Base-by-base conservation (phyloP, 2,329 filamentous ascomycete species). In the Cladosporium sp. region DNA sequence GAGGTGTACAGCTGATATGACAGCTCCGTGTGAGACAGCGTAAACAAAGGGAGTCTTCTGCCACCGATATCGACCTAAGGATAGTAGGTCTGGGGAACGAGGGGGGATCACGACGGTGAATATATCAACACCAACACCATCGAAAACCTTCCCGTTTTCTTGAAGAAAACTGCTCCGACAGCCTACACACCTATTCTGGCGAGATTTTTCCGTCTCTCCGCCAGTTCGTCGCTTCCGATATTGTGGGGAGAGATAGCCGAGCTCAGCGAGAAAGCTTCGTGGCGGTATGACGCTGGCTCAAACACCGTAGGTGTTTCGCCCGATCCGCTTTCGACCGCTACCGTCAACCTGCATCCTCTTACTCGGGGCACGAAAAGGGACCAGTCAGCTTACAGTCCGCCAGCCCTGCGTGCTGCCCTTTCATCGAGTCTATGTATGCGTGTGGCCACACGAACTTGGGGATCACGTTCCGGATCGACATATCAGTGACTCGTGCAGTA, bases 41-140 rank as follows among this genome's bases (percentile, higher is more conserved):
- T 53, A 54, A 54, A 65, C 63, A 65, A 59, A 65, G 63, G 53
- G 49, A 62, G 59, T 62, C 58, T 36, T 62, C 59, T 62, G 49
- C 49, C 34, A 56, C 48, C 34, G 49, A 39, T 53, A 8, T 21
- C 11, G 30, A 28, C 18, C 58, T 61, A 53, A 30, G 23, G 46
- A 36, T 53, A 46, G 36, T 18, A 30, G n/a, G 26, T 46, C 51
- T 51, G 32, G 60, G 60, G 60, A 46, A 56, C 46, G 49, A 63
- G 49, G 58, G 39, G 58, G 46, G 23, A 56, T 51, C 46, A 16
- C 32, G 48, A 30, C 21, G 60, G 34, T 46, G 60, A 16, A 56
- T 63, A 63, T 63, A 63, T 56, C 60, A 62, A 39, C 21, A 39
- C n/a, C 11, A 49, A 10, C n/a, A 63, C 13, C 16, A 26, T 28